These are phyloP conservation scores for Sphenostylis stenocarpa DNA, from an alignment of 306 rosid genomes.

Conservation along the genomic window DNA sequence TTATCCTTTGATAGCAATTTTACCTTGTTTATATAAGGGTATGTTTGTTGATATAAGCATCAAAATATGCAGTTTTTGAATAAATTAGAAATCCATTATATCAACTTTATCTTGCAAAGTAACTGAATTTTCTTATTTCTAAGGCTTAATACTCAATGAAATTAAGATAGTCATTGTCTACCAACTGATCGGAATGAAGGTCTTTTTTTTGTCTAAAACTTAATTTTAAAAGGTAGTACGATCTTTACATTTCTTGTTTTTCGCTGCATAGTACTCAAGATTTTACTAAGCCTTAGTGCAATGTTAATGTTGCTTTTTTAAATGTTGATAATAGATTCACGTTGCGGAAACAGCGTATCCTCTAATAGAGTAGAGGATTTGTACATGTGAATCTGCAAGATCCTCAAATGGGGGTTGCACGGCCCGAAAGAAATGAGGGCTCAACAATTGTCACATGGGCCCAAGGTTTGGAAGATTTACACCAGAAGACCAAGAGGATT, in stretches of 20 bases:
- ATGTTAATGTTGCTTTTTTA: neutral
- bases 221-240: neutral
- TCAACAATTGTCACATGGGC: neutral
- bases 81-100: neutral
- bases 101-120: neutral
- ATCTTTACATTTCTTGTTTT: neutral
- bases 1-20: constrained; percentile 1
- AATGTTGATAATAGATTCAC: neutral
- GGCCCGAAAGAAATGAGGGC: neutral
- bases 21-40: neutral
- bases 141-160: neutral
- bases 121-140: constrained; percentile 4
- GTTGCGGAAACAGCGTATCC: neutral
- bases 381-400: neutral
- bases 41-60: neutral
- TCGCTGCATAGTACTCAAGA: neutral
- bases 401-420: neutral
- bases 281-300: constrained; percentile 8
- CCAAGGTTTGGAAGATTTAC: neutral
- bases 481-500: too few species aligned
- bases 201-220: neutral
- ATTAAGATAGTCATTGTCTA: neutral
- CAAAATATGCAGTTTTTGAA: neutral
- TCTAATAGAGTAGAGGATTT: neutral
- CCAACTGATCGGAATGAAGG: neutral